These are phyloP conservation scores for Trichoderma asperellum DNA, from an alignment of 2,329 filamentous ascomycete species.

Conservation along the genomic window DNA sequence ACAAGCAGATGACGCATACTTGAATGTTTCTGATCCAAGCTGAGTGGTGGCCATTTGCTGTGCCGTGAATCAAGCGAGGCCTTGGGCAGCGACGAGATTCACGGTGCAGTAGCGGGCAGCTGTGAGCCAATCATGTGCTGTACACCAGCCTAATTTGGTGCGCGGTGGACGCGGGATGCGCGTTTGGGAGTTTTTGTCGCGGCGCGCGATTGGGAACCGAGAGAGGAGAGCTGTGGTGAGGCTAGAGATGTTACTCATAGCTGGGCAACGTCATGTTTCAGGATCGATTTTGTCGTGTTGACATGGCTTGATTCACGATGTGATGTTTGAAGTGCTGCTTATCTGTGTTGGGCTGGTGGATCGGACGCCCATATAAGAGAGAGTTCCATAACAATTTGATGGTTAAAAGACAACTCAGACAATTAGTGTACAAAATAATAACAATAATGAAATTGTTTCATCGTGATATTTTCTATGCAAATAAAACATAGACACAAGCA, in stretches of 20 bases:
- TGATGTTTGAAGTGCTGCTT: not conserved
- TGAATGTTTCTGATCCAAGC: conserved; percentile 1
- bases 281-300: not conserved
- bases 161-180: conserved; percentile 22
- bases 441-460: not conserved
- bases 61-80: conserved; percentile 9
- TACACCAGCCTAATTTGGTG: conserved; percentile 1
- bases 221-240: not conserved
- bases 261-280: not conserved
- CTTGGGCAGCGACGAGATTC: conserved; percentile 25
- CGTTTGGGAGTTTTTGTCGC: conserved; percentile 16
- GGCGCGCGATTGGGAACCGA: conserved; percentile 12
- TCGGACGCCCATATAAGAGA: not conserved
- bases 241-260: not conserved
- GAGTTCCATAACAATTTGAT: not conserved
- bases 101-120: not conserved
- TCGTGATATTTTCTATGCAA: not conserved
- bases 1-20: conserved; percentile 13
- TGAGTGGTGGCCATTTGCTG: not conserved
- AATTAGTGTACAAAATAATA: not conserved
- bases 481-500: not conserved
- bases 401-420: not conserved
- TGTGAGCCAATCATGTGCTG: conserved; percentile 16
- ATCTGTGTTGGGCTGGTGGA: not conserved
- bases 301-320: not conserved